phyloP scores from a whole-genome alignment of 257 asterid species.

The Solanum rostratum region DNA sequence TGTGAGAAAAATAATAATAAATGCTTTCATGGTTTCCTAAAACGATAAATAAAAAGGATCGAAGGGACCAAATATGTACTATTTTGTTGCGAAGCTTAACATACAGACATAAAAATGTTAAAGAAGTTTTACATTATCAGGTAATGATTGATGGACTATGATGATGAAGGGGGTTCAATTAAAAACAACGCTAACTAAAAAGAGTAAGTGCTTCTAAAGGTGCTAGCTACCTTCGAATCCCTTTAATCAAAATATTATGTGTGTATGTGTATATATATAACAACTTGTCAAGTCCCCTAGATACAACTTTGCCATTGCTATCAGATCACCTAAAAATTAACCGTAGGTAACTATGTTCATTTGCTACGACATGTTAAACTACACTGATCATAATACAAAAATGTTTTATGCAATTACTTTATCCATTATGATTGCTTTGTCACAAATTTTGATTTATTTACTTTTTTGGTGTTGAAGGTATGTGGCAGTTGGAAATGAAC shows the following conservation, averaged over 20 bases:
- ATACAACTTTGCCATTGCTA: too few species aligned
- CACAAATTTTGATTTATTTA: neutral
- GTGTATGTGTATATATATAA: too few species aligned
- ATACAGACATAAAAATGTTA: neutral
- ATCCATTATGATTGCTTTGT: neutral
- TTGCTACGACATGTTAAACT: neutral
- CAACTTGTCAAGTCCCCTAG: too few species aligned
- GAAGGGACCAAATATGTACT: neutral
- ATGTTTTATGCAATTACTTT: neutral
- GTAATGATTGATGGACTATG: too few species aligned
- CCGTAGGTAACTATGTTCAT: too few species aligned
- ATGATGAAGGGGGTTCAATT: too few species aligned
- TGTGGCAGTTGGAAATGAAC: constrained; percentile 86
- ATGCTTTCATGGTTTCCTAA: neutral
- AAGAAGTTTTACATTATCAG: neutral
- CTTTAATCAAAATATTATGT: too few species aligned
- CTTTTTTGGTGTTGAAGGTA: constrained; percentile 19
- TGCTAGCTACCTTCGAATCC: neutral
- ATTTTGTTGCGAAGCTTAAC: neutral
- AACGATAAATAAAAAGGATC: neutral
- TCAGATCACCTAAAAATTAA: neutral
- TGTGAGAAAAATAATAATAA: neutral
- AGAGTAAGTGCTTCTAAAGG: neutral
- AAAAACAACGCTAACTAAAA: too few species aligned
- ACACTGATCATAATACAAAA: neutral